A percentile compares a stretch with the other conserved stretches of the same genome.
These are phyloP conservation scores for Francoa sonchifolia DNA, from an alignment of 441 rosid species.

Conservation along the genomic window DNA sequence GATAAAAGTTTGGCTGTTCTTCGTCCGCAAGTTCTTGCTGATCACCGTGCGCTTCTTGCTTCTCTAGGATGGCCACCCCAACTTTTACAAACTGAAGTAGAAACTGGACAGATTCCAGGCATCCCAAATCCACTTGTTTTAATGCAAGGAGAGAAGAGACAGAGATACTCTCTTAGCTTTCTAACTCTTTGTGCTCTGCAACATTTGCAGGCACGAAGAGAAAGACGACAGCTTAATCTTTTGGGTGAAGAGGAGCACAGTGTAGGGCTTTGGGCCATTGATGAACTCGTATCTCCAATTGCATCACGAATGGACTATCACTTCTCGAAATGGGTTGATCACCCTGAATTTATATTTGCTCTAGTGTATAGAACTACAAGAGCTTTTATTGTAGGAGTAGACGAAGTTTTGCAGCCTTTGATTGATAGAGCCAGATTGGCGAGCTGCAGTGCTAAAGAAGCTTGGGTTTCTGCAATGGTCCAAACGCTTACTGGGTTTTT, in stretches of 20 bases:
- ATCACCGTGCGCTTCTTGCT: constrained; percentile 60
- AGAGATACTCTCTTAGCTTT: constrained; percentile 48
- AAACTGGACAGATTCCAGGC: constrained; percentile 23
- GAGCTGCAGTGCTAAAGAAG: constrained; percentile 67
- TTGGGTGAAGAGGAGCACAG: constrained; percentile 11
- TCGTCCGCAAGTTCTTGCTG: constrained; percentile 55
- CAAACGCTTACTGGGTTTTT: constrained; percentile 53
- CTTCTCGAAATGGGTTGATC: constrained; percentile 58
- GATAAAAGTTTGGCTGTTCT: constrained; percentile 45
- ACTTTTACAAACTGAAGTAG: constrained; percentile 28
- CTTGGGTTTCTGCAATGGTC: constrained; percentile 77
- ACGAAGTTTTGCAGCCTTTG: constrained; percentile 69
- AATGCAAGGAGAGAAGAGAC: constrained; percentile 46
- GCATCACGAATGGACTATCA: constrained; percentile 68
- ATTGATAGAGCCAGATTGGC: constrained; percentile 55
- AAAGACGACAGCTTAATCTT: constrained; percentile 27
- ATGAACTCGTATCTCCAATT: constrained; percentile 63
- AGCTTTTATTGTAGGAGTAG: constrained; percentile 56
- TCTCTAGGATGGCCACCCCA: constrained; percentile 84
- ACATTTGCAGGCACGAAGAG: constrained; percentile 42
- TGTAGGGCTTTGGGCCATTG: constrained; percentile 49
- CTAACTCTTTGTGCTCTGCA: constrained; percentile 63
- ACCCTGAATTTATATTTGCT: constrained; percentile 65
- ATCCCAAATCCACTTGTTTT: constrained; percentile 53
- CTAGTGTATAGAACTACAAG: constrained; percentile 48